Evolutionary conservation across 768 basidiomycete genomes (phyloP), one percentile per base, ranked within the genome.

Genomic region (Auriscalpium orientale): DNA sequence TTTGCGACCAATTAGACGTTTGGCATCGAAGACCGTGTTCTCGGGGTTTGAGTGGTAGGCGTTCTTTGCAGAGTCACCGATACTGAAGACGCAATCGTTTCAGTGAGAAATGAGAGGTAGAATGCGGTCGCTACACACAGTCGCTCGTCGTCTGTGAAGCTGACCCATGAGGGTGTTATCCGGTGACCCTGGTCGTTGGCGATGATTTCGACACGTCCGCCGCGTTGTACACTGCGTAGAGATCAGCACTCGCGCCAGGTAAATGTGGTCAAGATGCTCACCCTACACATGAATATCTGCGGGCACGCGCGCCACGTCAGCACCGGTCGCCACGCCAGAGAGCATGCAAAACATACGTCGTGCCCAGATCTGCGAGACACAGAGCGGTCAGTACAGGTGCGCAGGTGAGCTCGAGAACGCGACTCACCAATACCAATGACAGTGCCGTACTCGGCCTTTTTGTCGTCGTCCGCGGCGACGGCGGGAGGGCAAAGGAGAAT

Each of bases 41-140:
- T 79, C 64, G 18, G 95, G 92, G 74, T 98, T 92, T 46, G 88
- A 79, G 71, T 91, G 85, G 75, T 84, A 92, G 34, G 93, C 92
- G 68, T 99, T 98, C 77, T 99, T 99, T 46, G 95, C 95, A 57
- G 84, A 81, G 71, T 99, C 95, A 66, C 97, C 95, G 65, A 99
- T 89, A 68, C 72, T 78, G 36, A 51, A 56, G 57, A 55, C 7
- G 45, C 13, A 13, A n/a, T 50, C 15, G 48, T 33, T 47, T 12
- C 53, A 50, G 6, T 28, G 1, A 9, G 0, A 8, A 0, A 35
- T 2, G 20, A 1, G 0, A 40, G 55, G 40, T 28, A 50, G n/a
- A n/a, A 12, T 11, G 34, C 8, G 34, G 3, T 28, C 7, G 28
- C 6, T 16, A 64, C 68, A 49, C 34, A 72, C 74, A 84, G 73